Evolutionary conservation across 192 early-diverging fungal species (phyloP), one percentile per base, ranked within the genome.

Genomic region (Mortierella hygrophila): DNA sequence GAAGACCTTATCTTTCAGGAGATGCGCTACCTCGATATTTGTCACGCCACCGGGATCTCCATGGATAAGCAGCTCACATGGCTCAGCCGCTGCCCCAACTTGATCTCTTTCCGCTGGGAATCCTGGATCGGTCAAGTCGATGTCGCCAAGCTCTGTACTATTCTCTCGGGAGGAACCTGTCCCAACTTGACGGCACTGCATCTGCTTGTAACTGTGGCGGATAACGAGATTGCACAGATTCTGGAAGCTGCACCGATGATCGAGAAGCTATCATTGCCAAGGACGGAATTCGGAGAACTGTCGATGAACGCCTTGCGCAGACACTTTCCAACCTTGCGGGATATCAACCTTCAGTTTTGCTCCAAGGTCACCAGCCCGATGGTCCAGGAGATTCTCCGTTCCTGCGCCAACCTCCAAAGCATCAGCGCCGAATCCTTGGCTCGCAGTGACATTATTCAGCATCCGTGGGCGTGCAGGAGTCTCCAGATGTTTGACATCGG

Each of bases 401-500:
- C 83, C 5, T 85, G 83, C 42, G 75, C 83, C 20, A 85, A 85
- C 11, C 63, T 85, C 6, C 70, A 68, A 46, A 72, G 74, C n/a
- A 79, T 85, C 40, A 72, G 83, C 13, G 83, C 74, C 11, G 78
- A 85, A 6, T 7, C 9, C 1, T n/a, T 85, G 26, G 5, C 20
- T 11, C 60, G 71, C 16, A 69, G 42, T 6, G 83, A 79, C 11
- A 76, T 80, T 15, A 44, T 42, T 11, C 54, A 37, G 35, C 49
- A 72, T 40, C 74, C 74, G 10, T 85, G 83, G 83, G 70, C 68
- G 0, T 85, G 83, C 70, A 68, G 26, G 15, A n/a, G 42, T 35
- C 26, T 85, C 15, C 78, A 77, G 35, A 68, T 80, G 78, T 80
- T 85, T 68, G 83, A 85, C 38, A 63, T 85, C n/a, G 78, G 78